Percentiles rank a stretch among this genome's conserved stretches.
Evolutionary conservation across 371 early-diverging fungal species (phyloP).

Genomic region (Rhizopus sp.): DNA sequence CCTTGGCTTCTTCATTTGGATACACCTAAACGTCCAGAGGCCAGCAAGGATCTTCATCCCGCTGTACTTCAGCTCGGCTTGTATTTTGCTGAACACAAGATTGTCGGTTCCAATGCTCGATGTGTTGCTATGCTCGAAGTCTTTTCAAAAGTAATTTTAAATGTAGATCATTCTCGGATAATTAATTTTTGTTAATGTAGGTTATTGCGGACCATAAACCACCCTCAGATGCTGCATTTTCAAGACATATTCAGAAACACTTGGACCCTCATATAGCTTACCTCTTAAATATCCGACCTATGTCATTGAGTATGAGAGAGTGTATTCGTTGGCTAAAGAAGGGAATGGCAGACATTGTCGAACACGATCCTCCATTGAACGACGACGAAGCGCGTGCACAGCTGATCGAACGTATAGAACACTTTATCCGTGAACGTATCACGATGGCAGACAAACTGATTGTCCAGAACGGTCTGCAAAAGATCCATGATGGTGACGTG

Average conservation of each 20-base stretch:
- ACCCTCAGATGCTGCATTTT: conserved; percentile 81
- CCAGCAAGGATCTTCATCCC: conserved; percentile 81
- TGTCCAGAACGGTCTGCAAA: conserved; percentile 76
- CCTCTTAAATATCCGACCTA: conserved; percentile 76
- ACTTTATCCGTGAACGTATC: conserved; percentile 91
- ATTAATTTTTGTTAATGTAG: conserved; percentile 36
- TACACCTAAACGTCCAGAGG: conserved; percentile 56
- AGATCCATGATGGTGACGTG: conserved; percentile 94
- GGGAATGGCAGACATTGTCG: conserved; percentile 71
- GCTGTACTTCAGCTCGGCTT: conserved; percentile 84
- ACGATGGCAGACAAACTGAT: conserved; percentile 83
- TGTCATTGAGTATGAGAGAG: conserved; percentile 93
- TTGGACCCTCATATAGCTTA: conserved; percentile 90
- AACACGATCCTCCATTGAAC: conserved; percentile 60
- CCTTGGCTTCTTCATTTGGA: conserved; percentile 72
- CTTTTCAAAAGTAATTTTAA: conserved; percentile 70
- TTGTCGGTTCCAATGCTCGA: conserved; percentile 91
- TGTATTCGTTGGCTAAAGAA: conserved; percentile 92
- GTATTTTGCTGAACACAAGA: conserved; percentile 81
- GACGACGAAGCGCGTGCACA: conserved; percentile 71
- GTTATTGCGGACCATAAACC: conserved; percentile 91
- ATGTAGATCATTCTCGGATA: too few relatives aligned
- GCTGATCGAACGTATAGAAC: conserved; percentile 76
- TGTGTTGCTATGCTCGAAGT: conserved; percentile 84
- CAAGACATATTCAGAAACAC: conserved; percentile 81